Conservation (phyloP, 2,329 filamentous ascomycete genomes). For the Colletotrichum coccodes region DNA sequence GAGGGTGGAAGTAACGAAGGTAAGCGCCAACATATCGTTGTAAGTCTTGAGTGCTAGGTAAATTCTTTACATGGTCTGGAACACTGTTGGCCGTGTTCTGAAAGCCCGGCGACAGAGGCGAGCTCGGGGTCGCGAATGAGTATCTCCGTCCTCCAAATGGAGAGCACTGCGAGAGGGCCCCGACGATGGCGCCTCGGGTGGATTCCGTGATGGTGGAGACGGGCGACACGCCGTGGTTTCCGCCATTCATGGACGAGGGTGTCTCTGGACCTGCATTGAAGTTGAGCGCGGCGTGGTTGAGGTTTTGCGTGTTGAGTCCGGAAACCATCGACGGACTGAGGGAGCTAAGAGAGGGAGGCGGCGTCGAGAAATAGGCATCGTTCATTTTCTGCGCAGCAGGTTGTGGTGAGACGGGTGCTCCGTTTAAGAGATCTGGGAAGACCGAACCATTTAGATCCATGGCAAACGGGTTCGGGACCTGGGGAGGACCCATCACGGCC, state of each 20-base stretch:
- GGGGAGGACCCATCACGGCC: constrained; percentile 74
- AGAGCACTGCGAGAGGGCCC: constrained; percentile 66
- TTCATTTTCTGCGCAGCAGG: constrained; percentile 76
- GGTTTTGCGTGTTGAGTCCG: constrained; percentile 66
- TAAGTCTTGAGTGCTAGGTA: constrained; percentile 86
- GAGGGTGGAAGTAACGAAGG: constrained; percentile 91
- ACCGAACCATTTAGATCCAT: constrained; percentile 79
- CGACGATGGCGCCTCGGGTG: constrained; percentile 70
- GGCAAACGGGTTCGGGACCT: constrained; percentile 76
- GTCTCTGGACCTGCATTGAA: constrained; percentile 76
- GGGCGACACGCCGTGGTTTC: constrained; percentile 66
- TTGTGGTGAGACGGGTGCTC: constrained; percentile 81
- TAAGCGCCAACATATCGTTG: constrained; percentile 93
- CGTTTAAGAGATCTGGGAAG: constrained; percentile 80
- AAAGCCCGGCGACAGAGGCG: constrained; percentile 64
- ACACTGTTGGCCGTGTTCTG: constrained; percentile 59
- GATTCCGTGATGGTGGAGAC: constrained; percentile 73
- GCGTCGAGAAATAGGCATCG: constrained; percentile 83
- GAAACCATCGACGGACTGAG: constrained; percentile 79
- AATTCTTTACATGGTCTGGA: constrained; percentile 62
- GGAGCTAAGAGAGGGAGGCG: constrained; percentile 78
- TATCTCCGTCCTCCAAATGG: constrained; percentile 72
- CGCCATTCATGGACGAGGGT: constrained; percentile 76
- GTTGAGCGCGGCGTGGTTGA: constrained; percentile 72
- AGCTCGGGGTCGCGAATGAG: constrained; percentile 65